Percentiles rank a stretch among this genome's conserved stretches.
Conservation (phyloP, 2,329 filamentous ascomycete species). For the Chaetomium sp. region DNA sequence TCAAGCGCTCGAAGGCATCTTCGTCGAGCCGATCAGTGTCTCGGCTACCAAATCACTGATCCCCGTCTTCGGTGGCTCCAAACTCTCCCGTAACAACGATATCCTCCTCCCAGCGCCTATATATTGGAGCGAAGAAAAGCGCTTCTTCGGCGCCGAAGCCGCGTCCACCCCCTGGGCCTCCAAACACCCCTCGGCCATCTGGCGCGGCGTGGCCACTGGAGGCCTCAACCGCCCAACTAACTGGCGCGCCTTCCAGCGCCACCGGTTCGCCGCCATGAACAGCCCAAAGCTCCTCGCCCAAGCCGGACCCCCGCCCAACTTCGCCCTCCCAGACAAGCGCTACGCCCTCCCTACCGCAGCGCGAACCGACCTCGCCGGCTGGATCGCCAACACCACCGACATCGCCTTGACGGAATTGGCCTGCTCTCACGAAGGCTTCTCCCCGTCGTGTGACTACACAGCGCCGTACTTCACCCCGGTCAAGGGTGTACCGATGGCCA, state of each 20-base stretch:
- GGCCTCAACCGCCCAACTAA: conserved; percentile 61
- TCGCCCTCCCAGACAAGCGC: background rate
- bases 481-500: conserved; percentile 39
- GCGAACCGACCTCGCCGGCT: conserved; percentile 46
- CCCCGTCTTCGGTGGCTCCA: conserved; percentile 70
- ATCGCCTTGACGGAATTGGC: conserved; percentile 59
- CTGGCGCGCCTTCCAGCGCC: conserved; percentile 74
- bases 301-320: conserved; percentile 42
- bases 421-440: conserved; percentile 47
- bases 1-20: conserved; percentile 63
- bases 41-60: conserved; percentile 60
- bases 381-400: conserved; percentile 54
- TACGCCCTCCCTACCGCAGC: background rate
- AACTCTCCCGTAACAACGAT: conserved; percentile 70
- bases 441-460: conserved; percentile 52
- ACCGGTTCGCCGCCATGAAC: conserved; percentile 73
- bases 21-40: conserved; percentile 62
- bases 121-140: conserved; percentile 66
- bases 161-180: conserved; percentile 59
- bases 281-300: conserved; percentile 61
- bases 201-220: conserved; percentile 69
- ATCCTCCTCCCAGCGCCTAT: conserved; percentile 70
- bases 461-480: conserved; percentile 48
- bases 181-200: conserved; percentile 59
- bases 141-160: conserved; percentile 60